These are phyloP conservation scores for Sungouiella blattae DNA, from an alignment of 805 yeast genomes.

Conservation along the genomic window DNA sequence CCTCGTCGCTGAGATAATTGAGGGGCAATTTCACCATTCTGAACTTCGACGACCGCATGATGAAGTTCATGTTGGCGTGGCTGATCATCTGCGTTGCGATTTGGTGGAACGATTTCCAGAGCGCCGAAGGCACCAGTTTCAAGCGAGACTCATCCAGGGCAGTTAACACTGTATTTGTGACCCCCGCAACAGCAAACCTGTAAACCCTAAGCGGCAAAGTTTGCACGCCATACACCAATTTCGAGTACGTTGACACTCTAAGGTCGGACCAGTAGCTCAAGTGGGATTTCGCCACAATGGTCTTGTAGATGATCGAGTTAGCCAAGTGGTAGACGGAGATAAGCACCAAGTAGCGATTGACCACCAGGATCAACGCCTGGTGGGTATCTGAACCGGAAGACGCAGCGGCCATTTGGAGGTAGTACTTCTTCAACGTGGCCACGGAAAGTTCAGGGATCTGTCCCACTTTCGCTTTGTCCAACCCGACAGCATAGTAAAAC, in stretches of 20 bases:
- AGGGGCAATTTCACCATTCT: constrained; percentile 17
- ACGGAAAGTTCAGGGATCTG: constrained; percentile 12
- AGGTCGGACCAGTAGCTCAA: constrained; percentile 34
- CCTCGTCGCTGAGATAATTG: constrained; percentile 23
- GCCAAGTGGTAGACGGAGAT: constrained; percentile 27
- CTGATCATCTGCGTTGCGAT: constrained; percentile 2
- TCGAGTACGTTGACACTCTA: constrained; percentile 21
- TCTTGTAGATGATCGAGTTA: constrained; percentile 31
- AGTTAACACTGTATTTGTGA: not conserved
- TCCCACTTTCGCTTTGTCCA: constrained; percentile 9
- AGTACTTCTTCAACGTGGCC: constrained; percentile 6
- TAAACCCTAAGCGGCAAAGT: constrained; percentile 27
- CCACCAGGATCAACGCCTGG: constrained; percentile 9
- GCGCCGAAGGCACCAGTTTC: not conserved
- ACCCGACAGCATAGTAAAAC: constrained; percentile 13
- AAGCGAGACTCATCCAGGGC: not conserved
- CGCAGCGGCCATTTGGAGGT: constrained; percentile 3
- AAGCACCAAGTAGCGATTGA: constrained; percentile 23
- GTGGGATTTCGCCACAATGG: constrained; percentile 30
- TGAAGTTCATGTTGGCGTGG: constrained; percentile 11
- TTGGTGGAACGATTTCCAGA: constrained; percentile 4
- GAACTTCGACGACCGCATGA: constrained; percentile 10
- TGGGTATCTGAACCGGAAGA: constrained; percentile 6
- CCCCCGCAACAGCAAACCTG: not conserved
- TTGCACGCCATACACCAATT: constrained; percentile 32